Evolutionary conservation across 2,329 filamentous ascomycete genomes (phyloP), one percentile per base, ranked within the genome.

Genomic region (Tricladium varicosporioides): DNA sequence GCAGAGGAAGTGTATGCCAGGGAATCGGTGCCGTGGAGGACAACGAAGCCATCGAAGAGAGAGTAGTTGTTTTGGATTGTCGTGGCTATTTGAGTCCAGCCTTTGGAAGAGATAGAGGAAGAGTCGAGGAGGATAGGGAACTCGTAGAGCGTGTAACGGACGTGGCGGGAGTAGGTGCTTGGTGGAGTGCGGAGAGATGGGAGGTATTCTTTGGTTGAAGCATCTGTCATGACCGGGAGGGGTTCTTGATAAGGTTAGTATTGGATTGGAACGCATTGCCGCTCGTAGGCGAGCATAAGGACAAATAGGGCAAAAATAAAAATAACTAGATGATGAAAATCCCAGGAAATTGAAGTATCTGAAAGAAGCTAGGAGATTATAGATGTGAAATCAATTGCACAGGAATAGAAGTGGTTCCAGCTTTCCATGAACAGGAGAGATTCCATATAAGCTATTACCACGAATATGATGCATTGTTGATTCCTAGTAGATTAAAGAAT

Each of bases 1-100:
- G 87, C 87, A 1, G 86, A 88, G 64, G 80, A 83, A 5, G 86
- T 88, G 69, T 90, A 90, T 13, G 81, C 85, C 54, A 89, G 71
- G 60, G 82, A 86, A 67, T 89, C 86, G 1, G 86, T 89, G 43
- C 86, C 86, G 66, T 89, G 86, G 27, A 89, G 78, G n/a, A 89
- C 77, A 1, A 89, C 85, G 63, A 89, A 89, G 4, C 83, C 86
- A 68, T 90, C 87, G 66, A 87, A 90, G 0, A 84, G 76, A 16
- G 79, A 79, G 70, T 89, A 89, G 68, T 90, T 90, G 51, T 80
- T 78, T 62, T 80, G 78, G 44, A 89, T 79, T 1, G 68, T 69
- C 9, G 58, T 58, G 0, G 86, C 85, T 60, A 90, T 88, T 66
- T 88, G 78, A 5, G 84, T 78, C 87, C 86, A 90, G n/a, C 86